Evolutionary conservation across 768 basidiomycete genomes (phyloP).

Genomic region (Tulasnella sp.): DNA sequence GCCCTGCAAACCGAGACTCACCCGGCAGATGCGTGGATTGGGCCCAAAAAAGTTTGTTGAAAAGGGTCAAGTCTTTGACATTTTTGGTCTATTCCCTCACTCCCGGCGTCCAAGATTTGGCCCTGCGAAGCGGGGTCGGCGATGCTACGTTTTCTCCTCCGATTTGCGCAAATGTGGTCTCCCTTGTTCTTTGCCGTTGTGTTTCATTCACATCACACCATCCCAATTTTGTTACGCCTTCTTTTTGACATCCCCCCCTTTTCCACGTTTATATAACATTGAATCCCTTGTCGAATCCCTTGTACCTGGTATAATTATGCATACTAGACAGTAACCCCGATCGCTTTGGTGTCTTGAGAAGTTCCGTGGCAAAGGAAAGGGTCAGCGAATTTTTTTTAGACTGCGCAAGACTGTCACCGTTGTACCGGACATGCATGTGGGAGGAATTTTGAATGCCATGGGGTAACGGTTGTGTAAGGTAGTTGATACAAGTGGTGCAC

Average conservation of each 20-base stretch:
- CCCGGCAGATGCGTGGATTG: neutral
- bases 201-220: no score
- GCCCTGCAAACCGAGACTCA: neutral
- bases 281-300: neutral
- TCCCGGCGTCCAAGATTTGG: neutral
- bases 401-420: neutral
- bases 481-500: neutral
- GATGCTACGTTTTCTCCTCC: slow-evolving; percentile 1
- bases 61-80: neutral
- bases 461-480: slow-evolving; percentile 1
- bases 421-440: neutral
- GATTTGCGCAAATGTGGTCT: neutral
- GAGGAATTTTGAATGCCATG: neutral
- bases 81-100: neutral
- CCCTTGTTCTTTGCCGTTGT: neutral
- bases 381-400: neutral
- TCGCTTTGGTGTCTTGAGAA: neutral
- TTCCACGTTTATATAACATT: neutral
- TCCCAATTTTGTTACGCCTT: neutral
- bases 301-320: neutral
- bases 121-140: neutral
- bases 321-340: neutral
- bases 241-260: neutral
- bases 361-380: neutral
- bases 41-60: neutral